A percentile compares a stretch with the other conserved stretches of the same genome.
These are phyloP conservation scores for Termitomyces sp. DNA, from an alignment of 1,284 basidiomycete species.

Conservation along the genomic window DNA sequence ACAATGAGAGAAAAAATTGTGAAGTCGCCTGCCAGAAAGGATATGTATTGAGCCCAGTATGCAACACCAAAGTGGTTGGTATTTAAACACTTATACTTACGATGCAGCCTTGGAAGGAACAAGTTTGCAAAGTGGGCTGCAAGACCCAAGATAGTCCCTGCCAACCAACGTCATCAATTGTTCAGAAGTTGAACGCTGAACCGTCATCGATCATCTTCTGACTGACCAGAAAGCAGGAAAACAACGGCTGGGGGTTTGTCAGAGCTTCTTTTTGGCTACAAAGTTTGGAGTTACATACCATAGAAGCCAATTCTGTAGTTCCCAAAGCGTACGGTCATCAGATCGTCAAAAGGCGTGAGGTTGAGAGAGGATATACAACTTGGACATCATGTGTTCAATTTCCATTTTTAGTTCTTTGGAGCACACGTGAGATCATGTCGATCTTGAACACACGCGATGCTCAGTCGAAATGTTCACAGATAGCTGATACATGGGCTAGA, in stretches of 20 bases:
- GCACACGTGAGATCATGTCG: slow-evolving; percentile 6
- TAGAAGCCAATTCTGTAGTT: slow-evolving; percentile 50
- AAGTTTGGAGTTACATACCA: slow-evolving; percentile 22
- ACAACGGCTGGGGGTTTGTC: slow-evolving; percentile 41
- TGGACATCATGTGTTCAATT: neutral
- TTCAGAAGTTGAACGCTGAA: neutral
- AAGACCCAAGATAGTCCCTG: slow-evolving; percentile 61
- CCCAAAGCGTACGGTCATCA: slow-evolving; percentile 55
- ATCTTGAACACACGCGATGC: too few relatives aligned
- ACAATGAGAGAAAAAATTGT: slow-evolving; percentile 62
- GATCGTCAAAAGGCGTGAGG: slow-evolving; percentile 12
- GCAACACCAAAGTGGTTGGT: neutral
- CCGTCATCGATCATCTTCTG: neutral
- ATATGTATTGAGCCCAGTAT: slow-evolving; percentile 2
- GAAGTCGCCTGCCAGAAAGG: slow-evolving; percentile 49
- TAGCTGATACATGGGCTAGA: neutral
- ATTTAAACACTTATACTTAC: slow-evolving; percentile 34
- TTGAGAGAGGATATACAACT: neutral
- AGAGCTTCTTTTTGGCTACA: neutral
- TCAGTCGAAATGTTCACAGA: neutral
- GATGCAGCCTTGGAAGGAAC: slow-evolving; percentile 60
- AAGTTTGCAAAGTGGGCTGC: slow-evolving; percentile 58
- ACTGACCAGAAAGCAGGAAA: slow-evolving; percentile 50
- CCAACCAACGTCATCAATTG: slow-evolving; percentile 1
- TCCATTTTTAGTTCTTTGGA: neutral